phyloP scores from a whole-genome alignment of 208 protist genomes.

The Leishmania arabica region DNA sequence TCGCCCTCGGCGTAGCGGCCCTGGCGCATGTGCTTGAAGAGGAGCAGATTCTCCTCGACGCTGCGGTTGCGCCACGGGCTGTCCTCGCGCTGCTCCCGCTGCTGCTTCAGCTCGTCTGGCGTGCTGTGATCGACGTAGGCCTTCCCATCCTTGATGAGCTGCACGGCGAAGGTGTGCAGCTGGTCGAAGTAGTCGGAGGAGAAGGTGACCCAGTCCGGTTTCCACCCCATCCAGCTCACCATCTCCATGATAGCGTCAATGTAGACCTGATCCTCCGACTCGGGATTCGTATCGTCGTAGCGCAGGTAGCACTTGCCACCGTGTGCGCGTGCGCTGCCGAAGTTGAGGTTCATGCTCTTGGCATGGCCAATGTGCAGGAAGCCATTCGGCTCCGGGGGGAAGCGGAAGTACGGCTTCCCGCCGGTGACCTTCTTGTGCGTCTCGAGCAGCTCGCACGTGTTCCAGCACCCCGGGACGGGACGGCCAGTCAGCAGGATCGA shows the following conservation, averaged over 20 bases:
- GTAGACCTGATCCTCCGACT: conserved; percentile 97
- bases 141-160: conserved; percentile 97
- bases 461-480: conserved; percentile 75
- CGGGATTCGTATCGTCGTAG: conserved; percentile 99
- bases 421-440: conserved; percentile 61
- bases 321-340: conserved; percentile 94
- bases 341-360: conserved; percentile 99
- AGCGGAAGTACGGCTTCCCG: conserved; percentile 92
- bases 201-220: conserved; percentile 95
- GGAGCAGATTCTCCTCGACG: conserved; percentile 91
- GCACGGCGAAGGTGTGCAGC: conserved; percentile 97
- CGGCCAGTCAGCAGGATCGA: conserved; percentile 79
- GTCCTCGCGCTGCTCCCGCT: conserved; percentile 82
- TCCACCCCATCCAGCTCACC: conserved; percentile 93
- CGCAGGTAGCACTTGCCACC: conserved; percentile 96
- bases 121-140: conserved; percentile 99
- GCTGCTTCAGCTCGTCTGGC: conserved; percentile 93
- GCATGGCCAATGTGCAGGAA: conserved; percentile 99
- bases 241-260: conserved; percentile 97
- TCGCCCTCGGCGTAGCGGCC: conserved; percentile 97
- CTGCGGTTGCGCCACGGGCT: conserved; percentile 91
- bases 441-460: conserved; percentile 72
- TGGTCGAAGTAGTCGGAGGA: conserved; percentile 99
- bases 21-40: conserved; percentile 95
- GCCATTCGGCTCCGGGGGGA: conserved; percentile 97